Base-by-base conservation (phyloP, 768 basidiomycete species). In the Leccinum fibrillosum region DNA sequence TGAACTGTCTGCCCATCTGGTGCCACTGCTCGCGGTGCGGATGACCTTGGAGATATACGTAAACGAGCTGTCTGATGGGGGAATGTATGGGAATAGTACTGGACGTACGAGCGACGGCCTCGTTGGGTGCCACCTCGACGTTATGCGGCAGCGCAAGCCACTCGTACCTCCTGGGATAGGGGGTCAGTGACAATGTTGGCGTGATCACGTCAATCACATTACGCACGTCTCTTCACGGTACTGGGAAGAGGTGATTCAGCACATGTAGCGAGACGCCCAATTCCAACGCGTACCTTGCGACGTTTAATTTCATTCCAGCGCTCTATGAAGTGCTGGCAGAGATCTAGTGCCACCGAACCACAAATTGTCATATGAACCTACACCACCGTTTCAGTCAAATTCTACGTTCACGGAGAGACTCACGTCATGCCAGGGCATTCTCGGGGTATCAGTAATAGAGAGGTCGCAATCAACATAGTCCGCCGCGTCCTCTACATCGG, bases 381-480 rank as follows among this genome's bases (percentile, higher is more conserved):
- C 13, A 49, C 10, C 61, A 15, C 19, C 5, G 42, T 19, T 44
- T 44, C 42, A 44, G 42, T 44, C 2, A 12, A 44, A 44, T 19
- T 13, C 23, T 5, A 32, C 35, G 17, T 26, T n/a, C n/a, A 44
- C 21, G 54, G 44, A 54, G 26, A 54, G 44, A 74, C 88, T 58
- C 55, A 92, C 92, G 75, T 98, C 95, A 68, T 98, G 95, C 95
- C 95, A 98, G 1, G 95, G 92, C 93, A 94, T 93, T 60, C 91
- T 78, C 1, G 84, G 77, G 13, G 77, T 85, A 62, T 92, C 89
- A 48, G 86, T 68, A 49, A 85, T 80, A 32, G 85, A 86, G 15
- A 93, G 69, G 0, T 79, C 78, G 59, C 88, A 91, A 66, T 84
- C 87, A 23, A 85, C 82, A 68, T 86, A 93, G 60, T 92, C 80